phyloP scores from a whole-genome alignment of 257 asterid species.

The Penstemon eatonii region DNA sequence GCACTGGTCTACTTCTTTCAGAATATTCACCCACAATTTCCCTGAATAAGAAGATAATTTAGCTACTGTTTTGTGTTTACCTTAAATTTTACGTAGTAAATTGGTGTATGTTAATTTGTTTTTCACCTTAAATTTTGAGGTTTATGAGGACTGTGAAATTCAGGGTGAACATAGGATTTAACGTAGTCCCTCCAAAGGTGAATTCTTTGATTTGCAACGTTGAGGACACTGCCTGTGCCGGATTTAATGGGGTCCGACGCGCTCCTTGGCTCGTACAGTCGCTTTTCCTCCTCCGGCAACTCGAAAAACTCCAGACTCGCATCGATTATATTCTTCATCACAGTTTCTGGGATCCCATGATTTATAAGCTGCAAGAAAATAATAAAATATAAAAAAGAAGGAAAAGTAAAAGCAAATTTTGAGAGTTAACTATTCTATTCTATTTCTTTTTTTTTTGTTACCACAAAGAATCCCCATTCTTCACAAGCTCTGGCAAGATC shows the following conservation, averaged over 20 bases:
- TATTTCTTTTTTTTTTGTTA: neutral
- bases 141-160: slow-evolving; percentile 37
- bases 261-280: slow-evolving; percentile 31
- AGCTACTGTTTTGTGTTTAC: neutral
- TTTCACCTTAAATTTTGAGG: slow-evolving; percentile 29
- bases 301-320: slow-evolving; percentile 34
- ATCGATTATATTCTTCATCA: slow-evolving; percentile 21
- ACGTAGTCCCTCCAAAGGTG: slow-evolving; percentile 47
- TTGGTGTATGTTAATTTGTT: too few species aligned
- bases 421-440: too few species aligned
- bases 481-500: slow-evolving; percentile 41
- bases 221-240: slow-evolving; percentile 31
- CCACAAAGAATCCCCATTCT: slow-evolving; percentile 62
- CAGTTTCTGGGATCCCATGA: slow-evolving; percentile 32
- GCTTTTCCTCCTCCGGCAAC: slow-evolving; percentile 30
- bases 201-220: slow-evolving; percentile 24
- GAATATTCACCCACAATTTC: slow-evolving; percentile 32
- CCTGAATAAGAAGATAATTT: slow-evolving; percentile 18
- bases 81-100: too few species aligned
- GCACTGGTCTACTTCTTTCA: slow-evolving; percentile 29
- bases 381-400: neutral
- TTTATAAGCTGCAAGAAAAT: slow-evolving; percentile 24
- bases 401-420: too few species aligned
- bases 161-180: slow-evolving; percentile 43
- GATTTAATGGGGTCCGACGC: slow-evolving; percentile 41